Evolutionary conservation across 225 moss, liverwort and hornwort genomes (phyloP).

Genomic region (Neckera pumila): DNA sequence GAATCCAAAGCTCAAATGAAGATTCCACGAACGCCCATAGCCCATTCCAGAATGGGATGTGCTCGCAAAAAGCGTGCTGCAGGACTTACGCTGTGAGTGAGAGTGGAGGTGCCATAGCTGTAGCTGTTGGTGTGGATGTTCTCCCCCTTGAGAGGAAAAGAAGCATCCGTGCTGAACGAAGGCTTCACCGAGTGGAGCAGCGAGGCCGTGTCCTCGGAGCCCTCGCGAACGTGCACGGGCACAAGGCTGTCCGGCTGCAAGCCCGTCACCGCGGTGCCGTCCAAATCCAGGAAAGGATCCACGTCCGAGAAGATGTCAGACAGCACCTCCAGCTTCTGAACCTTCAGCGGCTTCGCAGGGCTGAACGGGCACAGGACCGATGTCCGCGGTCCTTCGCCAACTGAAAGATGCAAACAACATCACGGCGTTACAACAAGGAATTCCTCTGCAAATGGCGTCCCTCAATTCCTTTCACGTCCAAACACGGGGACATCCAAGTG

Average conservation of each 20-base stretch:
- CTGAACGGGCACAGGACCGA: conserved; percentile 7
- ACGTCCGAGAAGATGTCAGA: conserved; percentile 63
- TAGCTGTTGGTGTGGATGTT: conserved; percentile 1
- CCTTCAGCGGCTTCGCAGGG: conserved; percentile 35
- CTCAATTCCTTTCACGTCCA: background rate
- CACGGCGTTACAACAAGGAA: background rate
- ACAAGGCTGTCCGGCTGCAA: conserved; percentile 63
- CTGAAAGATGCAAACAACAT: background rate
- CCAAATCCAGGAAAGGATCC: conserved; percentile 74
- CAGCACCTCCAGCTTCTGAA: conserved; percentile 43
- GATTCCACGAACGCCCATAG: background rate
- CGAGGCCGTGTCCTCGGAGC: conserved; percentile 17
- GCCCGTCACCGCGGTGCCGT: conserved; percentile 46
- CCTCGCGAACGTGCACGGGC: conserved; percentile 50
- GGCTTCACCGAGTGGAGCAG: conserved; percentile 33
- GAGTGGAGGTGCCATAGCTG: conserved; percentile 42
- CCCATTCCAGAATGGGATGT: background rate
- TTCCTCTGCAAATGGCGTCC: background rate
- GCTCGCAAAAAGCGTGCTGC: background rate
- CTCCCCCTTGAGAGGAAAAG: conserved; percentile 25
- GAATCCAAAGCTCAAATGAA: background rate
- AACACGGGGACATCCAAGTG: background rate
- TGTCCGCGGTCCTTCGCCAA: background rate
- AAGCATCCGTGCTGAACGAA: conserved; percentile 38
- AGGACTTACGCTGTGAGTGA: conserved; percentile 60